Conservation (phyloP, 164 flowering plant genomes). For the Vitis rupestris region DNA sequence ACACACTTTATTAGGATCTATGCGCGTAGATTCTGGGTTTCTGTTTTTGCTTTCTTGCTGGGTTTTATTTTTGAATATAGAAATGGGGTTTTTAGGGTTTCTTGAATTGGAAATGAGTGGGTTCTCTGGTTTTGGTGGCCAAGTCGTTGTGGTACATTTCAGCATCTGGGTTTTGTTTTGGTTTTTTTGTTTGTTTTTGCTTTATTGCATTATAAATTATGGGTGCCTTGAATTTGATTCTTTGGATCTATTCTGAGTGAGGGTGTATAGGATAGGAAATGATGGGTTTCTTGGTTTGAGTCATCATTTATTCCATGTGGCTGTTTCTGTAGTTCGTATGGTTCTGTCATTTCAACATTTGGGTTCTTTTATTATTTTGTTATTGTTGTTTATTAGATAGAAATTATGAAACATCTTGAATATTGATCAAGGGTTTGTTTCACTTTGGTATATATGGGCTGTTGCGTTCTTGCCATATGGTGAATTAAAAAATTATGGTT, state of each 20-base stretch:
- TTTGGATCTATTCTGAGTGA: not conserved
- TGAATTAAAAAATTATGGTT: not conserved
- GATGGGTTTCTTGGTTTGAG: slow-evolving; percentile 5
- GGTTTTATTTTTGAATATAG: not conserved
- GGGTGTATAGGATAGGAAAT: not conserved
- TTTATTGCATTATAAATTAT: not conserved
- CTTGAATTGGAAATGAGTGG: not conserved
- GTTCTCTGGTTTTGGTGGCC: not conserved
- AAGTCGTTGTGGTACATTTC: too few relatives aligned
- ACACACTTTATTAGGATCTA: not conserved
- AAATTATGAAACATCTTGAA: too few relatives aligned
- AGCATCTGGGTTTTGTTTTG: not conserved
- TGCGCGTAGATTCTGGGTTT: not conserved
- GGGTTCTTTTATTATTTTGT: not conserved
- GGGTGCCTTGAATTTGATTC: not conserved
- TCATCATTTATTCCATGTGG: too few relatives aligned
- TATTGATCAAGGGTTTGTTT: too few relatives aligned
- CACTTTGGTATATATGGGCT: too few relatives aligned
- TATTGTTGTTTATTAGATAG: not conserved
- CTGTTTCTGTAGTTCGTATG: not conserved
- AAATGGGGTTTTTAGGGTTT: not conserved
- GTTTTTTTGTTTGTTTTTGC: not conserved
- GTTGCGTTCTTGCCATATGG: not conserved
- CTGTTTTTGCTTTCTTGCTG: not conserved
- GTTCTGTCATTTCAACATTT: not conserved